Evolutionary conservation across 371 early-diverging fungal species (phyloP), one percentile per base, ranked within the genome.

Genomic region (Capillidium heterosporum): DNA sequence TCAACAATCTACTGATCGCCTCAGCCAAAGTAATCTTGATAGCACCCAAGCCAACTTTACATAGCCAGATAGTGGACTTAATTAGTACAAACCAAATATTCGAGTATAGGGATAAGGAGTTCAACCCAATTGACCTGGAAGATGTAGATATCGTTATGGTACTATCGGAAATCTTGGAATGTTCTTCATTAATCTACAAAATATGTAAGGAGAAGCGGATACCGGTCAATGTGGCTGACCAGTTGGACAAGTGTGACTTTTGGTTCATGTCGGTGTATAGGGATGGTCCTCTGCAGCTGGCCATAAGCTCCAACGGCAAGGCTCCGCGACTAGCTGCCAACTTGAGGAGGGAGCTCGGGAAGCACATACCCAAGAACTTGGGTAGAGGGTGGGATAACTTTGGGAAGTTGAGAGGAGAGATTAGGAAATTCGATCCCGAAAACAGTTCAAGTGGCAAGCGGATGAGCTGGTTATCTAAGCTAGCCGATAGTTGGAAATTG

Each of bases 221-320:
- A 43, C 91, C 91, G 7, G 89, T 91, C 46, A 93, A 93, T 60
- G 89, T 88, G 19, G 92, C 92, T 0, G 94, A 93, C 60, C 83
- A 89, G 21, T 85, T 89, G 15, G 79, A 82, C 17, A 69, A 86
- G 63, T 93, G 91, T 65, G 91, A 93, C 61, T 91, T 93, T 62
- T 90, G 83, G 65, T 91, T 91, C 65, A 88, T 89, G 79, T 84
- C 88, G 26, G 82, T 80, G 28, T 82, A 84, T 60, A 71, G 87
- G 2, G 87, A 88, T 57, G 84, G 84, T 23, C 80, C 85, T 27
- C 71, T 88, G 21, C 90, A 92, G 61, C 75, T 93, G 51, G 90
- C 87, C 0, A 86, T 93, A 21, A 86, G 89, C 21, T 90, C 92
- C 1, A 90, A 89, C 43, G 90, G 89, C 0, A 76, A 87, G 61